phyloP scores from a whole-genome alignment of 371 early-diverging fungal species.

The Mortierella sp. region DNA sequence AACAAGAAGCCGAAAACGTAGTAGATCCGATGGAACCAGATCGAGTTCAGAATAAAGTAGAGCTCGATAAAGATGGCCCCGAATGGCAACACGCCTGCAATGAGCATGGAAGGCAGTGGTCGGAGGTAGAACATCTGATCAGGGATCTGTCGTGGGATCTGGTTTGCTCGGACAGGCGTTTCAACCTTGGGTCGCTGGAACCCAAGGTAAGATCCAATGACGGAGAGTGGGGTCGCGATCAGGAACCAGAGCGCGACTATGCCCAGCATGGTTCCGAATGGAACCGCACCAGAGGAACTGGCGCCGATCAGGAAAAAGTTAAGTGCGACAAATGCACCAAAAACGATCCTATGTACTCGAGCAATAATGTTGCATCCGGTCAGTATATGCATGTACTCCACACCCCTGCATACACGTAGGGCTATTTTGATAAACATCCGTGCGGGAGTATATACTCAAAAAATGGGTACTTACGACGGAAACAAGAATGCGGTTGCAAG shows the following conservation, averaged over 20 bases:
- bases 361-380: no score
- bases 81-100: conserved; percentile 91
- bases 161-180: conserved; percentile 90
- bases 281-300: conserved; percentile 93
- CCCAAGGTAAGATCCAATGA: conserved; percentile 94
- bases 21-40: conserved; percentile 87
- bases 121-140: conserved; percentile 83
- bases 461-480: conserved; percentile 71
- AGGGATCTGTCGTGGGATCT: conserved; percentile 95
- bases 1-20: conserved; percentile 92
- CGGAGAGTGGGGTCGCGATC: conserved; percentile 88
- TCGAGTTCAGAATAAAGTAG: conserved; percentile 87
- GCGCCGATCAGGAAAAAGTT: conserved; percentile 92
- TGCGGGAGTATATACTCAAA: no score
- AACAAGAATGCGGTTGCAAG: conserved; percentile 86
- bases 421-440: no score
- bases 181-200: conserved; percentile 88
- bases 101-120: conserved; percentile 77
- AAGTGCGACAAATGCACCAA: conserved; percentile 77
- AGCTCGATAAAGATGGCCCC: conserved; percentile 91
- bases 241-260: conserved; percentile 89
- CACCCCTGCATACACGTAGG: no score
- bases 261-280: conserved; percentile 90
- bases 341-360: conserved; percentile 73
- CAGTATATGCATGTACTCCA: no score